phyloP scores from a whole-genome alignment of 805 yeast genomes.

The Komagataella phaffii region DNA sequence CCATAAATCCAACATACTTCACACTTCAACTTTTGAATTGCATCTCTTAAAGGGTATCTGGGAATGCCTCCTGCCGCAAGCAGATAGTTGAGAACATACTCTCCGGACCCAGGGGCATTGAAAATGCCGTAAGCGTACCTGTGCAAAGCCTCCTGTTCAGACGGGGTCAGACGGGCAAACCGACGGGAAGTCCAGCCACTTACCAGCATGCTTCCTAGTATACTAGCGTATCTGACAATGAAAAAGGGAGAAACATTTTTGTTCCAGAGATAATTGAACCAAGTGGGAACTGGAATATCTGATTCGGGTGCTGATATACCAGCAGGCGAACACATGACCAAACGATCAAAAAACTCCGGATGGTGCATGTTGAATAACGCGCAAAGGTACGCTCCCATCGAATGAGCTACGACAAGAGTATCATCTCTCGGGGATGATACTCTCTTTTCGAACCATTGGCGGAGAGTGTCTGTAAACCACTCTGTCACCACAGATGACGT shows the following conservation, averaged over 20 bases:
- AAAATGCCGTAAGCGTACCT: conserved; percentile 74
- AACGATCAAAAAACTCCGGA: conserved; percentile 48
- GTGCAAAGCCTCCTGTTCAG: conserved; percentile 47
- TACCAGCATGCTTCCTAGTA: conserved; percentile 72
- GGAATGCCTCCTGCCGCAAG: conserved; percentile 90
- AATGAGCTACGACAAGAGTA: conserved; percentile 66
- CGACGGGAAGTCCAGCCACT: conserved; percentile 85
- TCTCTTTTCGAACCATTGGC: conserved; percentile 44
- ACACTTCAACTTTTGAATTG: conserved; percentile 39
- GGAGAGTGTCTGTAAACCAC: conserved; percentile 54
- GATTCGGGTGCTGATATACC: conserved; percentile 35
- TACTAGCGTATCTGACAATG: conserved; percentile 64
- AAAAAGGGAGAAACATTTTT: conserved; percentile 72
- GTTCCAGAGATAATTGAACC: conserved; percentile 75
- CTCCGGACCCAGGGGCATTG: conserved; percentile 84
- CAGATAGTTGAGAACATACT: conserved; percentile 73
- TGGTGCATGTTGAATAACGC: conserved; percentile 49
- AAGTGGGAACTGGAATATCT: conserved; percentile 44
- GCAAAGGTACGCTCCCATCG: conserved; percentile 83
- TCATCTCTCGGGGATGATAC: conserved; percentile 25
- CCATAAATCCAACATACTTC: conserved; percentile 82
- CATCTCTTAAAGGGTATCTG: conserved; percentile 49
- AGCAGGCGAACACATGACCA: conserved; percentile 83
- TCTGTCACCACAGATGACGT: conserved; percentile 37
- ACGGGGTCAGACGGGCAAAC: conserved; percentile 30